Conservation (phyloP, 2,329 filamentous ascomycete genomes). For the Lecanosticta acicola region DNA sequence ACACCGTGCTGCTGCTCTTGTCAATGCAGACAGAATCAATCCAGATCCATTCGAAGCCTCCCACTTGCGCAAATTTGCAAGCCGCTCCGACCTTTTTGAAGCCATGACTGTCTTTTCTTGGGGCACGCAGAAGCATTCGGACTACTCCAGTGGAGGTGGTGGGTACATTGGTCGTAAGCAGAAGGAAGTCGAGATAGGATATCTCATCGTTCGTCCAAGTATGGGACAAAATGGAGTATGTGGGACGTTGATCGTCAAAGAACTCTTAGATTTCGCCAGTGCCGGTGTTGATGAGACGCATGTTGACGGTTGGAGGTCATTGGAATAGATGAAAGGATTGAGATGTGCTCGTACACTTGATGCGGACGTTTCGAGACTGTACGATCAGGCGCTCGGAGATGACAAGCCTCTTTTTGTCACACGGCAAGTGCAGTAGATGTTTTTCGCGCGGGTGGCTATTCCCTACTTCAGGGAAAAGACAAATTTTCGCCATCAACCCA, state of each 20-base stretch:
- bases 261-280: constrained; percentile 5
- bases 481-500: too few species aligned
- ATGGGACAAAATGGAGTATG: constrained; percentile 15
- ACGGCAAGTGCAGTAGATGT: too few species aligned
- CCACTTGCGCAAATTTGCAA: neutral
- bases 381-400: too few species aligned
- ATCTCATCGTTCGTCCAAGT: constrained; percentile 14
- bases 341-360: too few species aligned
- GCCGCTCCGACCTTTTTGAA: neutral
- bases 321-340: too few species aligned
- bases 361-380: too few species aligned
- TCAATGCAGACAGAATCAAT: constrained; percentile 23
- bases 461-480: too few species aligned
- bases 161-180: too few species aligned
- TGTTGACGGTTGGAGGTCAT: too few species aligned
- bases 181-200: constrained; percentile 6
- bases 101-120: neutral
- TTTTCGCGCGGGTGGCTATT: too few species aligned
- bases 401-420: too few species aligned
- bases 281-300: constrained; percentile 11
- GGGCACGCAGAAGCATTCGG: neutral
- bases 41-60: constrained; percentile 18
- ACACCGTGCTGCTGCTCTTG: constrained; percentile 17
- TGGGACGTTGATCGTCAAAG: constrained; percentile 3
- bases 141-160: too few species aligned